These are phyloP conservation scores for Albatrellus ellisii DNA, from an alignment of 768 basidiomycete species.

Conservation along the genomic window DNA sequence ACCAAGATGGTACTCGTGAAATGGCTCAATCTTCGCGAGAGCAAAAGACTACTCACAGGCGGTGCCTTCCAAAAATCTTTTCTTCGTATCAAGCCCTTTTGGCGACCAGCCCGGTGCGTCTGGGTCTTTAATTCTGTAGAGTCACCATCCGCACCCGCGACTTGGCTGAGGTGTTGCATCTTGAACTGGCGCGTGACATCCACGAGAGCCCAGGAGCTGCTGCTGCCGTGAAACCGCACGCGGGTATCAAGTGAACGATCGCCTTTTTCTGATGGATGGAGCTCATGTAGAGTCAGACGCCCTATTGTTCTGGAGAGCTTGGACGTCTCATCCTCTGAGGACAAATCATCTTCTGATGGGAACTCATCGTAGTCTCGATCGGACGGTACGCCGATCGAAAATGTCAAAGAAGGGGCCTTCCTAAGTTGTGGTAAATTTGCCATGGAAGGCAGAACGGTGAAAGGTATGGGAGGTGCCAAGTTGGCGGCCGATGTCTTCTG, in stretches of 20 bases:
- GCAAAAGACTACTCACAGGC: slow-evolving; percentile 7
- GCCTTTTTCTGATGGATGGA: slow-evolving; percentile 6
- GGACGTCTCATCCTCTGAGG: slow-evolving; percentile 4
- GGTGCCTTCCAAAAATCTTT: slow-evolving; percentile 11
- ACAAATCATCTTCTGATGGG: neutral
- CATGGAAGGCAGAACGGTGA: slow-evolving; percentile 3
- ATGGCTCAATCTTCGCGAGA: too few species aligned
- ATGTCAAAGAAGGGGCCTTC: slow-evolving; percentile 1
- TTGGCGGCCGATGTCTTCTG: slow-evolving; percentile 1
- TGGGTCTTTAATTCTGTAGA: neutral
- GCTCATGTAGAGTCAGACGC: slow-evolving; percentile 9
- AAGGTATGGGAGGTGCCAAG: slow-evolving; percentile 1
- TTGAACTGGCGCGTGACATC: slow-evolving; percentile 4
- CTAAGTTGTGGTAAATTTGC: slow-evolving; percentile 1
- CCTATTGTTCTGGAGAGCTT: slow-evolving; percentile 3
- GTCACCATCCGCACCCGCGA: slow-evolving; percentile 1
- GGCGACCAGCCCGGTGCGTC: neutral
- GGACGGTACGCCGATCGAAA: neutral
- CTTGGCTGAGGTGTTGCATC: slow-evolving; percentile 3
- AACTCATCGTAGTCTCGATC: neutral
- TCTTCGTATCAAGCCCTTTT: slow-evolving; percentile 1
- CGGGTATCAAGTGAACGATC: slow-evolving; percentile 7
- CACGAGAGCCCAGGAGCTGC: slow-evolving; percentile 6
- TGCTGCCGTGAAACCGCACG: slow-evolving; percentile 11
- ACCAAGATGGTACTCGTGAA: neutral